Base-by-base conservation (phyloP, 495 filamentous ascomycete genomes). In the Xylaria intraflava region DNA sequence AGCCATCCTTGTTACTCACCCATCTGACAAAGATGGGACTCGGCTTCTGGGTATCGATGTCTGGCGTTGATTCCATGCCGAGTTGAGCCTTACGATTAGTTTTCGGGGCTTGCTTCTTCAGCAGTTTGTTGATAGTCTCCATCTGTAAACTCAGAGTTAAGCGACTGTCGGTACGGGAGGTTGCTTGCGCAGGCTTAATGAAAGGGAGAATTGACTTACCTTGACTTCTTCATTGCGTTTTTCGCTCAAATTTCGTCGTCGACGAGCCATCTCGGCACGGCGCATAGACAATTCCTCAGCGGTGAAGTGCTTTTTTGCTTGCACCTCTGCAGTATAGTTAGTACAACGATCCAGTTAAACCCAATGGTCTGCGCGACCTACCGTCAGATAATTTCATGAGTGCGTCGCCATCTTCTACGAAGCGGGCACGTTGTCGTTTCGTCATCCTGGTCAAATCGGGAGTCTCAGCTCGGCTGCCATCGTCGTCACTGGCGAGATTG, bases 221-320 rank as follows among this genome's bases (percentile, higher is more conserved):
- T 98, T 98, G 73, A 97, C 94, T 74, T 98, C 94, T 65, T 98
- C 94, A 52, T 96, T 93, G 23, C 93, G 87, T 77, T 96, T 96
- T 66, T 97, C 93, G 58, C 87, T 93, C n/a, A 98, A 79, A 59
- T 97, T 96, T 67, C 96, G 94, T 46, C 93, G 76, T 29, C 93
- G 85, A 16, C 93, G 79, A 23, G 93, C 93, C 93, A 98, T 98
- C 68, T 98, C 93, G 6, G 89, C 87, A 38, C 93, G 81, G 16
- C 95, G 84, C 87, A 97, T 95, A 30, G 89, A 89, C 51, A 94
- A 83, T 63, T 98, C 94, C 64, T 97, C 93, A 0, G 89, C 91
- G 0, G 92, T 96, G 36, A 97, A 74, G 62, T 86, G 81, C 64
- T 95, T 95, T 72, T 96, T 96, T 49, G 86, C 87, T 76, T 94